Evolutionary conservation across 768 basidiomycete species (phyloP), one percentile per base, ranked within the genome.

Genomic region (Stropharia rugosoannulata): DNA sequence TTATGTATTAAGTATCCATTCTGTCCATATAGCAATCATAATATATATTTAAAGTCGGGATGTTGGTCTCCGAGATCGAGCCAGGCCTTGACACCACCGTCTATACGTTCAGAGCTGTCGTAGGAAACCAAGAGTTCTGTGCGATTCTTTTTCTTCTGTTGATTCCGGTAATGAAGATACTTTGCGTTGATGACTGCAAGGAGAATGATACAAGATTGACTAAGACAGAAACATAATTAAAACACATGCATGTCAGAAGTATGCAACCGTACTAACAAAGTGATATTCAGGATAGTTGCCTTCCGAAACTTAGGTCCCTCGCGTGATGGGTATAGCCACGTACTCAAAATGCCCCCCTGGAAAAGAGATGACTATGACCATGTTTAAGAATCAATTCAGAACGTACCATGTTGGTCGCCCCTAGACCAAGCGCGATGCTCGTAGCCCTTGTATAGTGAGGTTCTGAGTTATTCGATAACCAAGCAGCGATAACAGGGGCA

Each of bases 391-490:
- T n/a, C 15, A 6, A 8, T 35, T 15, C 52, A 15, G 42, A 12
- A 63, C 69, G 51, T 55, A 72, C 73, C 40, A 61, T 59, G 48
- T 73, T 74, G 29, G 73, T 72, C 2, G 70, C 73, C 38, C 73
- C 64, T 53, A 73, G 72, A 7, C 69, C 72, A 5, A 67, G 37
- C 7, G 71, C 72, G 47, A 73, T 70, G 54, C 69, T 71, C 3
- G 70, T 70, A 8, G 73, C 73, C 54, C 73, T 63, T 11, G 71
- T 67, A 58, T 66, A 75, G 57, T 73, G 64, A 2, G 72, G 71
- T 39, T 73, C 73, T n/a, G 70, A 72, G 45, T 75, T 75, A 46
- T 75, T 75, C 1, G 71, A 60, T 57, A 73, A 62, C 73, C 72
- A 75, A n/a, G 73, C 72, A 16, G 68, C 63, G 1, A 70, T 50